phyloP scores from a whole-genome alignment of 352 stramenopile species.

The Phytophthora rubi region DNA sequence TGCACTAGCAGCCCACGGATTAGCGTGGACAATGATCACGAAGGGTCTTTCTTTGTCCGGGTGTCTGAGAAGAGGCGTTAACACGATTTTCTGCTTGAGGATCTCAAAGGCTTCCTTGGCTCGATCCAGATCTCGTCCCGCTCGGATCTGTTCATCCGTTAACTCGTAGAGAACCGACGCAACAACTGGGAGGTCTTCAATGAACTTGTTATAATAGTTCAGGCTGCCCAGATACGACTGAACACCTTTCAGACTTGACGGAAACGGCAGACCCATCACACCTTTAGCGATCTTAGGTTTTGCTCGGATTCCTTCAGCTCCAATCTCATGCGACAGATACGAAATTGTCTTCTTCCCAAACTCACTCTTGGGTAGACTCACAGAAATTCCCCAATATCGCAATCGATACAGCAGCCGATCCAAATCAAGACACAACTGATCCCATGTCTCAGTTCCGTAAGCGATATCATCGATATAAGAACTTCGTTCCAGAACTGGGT shows the following conservation, averaged over 20 bases:
- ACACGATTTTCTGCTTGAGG: background rate
- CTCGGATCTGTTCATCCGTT: background rate
- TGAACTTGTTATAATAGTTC: constrained; percentile 12
- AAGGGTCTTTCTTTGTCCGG: background rate
- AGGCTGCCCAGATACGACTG: background rate
- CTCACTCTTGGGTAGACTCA: constrained; percentile 2
- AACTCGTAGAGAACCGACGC: background rate
- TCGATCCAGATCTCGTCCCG: background rate
- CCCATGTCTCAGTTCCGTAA: background rate
- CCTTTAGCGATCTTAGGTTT: background rate
- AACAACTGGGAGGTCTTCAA: background rate
- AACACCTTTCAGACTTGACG: background rate
- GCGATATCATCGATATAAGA: constrained; percentile 12
- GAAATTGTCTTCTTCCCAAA: background rate
- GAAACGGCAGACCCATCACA: background rate
- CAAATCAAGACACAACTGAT: background rate
- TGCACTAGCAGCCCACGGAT: background rate
- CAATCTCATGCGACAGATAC: background rate
- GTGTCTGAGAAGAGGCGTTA: background rate
- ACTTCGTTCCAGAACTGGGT: background rate
- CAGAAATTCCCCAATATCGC: background rate
- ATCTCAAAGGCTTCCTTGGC: constrained; percentile 7
- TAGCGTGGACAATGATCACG: constrained; percentile 6
- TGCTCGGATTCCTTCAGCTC: background rate
- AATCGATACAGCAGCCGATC: background rate